A percentile compares a stretch with the other conserved stretches of the same genome.
Evolutionary conservation across 305 asterid genomes (phyloP).

Genomic region (Fraxinus floribunda): DNA sequence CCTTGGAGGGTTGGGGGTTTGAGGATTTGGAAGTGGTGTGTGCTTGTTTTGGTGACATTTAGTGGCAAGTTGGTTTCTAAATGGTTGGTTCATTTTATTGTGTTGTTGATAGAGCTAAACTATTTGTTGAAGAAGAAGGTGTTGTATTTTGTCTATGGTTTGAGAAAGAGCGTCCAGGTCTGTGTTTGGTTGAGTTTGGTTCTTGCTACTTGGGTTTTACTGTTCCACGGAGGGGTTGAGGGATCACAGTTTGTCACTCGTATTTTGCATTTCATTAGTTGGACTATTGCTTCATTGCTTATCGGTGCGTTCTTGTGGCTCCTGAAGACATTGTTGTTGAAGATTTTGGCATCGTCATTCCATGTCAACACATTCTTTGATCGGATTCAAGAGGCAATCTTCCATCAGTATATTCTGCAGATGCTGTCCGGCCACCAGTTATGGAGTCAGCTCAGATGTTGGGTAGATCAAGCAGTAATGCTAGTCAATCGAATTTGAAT

Average conservation of each 20-base stretch:
- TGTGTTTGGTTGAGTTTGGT: not conserved
- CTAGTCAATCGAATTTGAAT: not conserved
- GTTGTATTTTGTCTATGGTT: not conserved
- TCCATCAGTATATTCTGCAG: not conserved
- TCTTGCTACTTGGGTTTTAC: not conserved
- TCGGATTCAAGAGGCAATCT: conserved; percentile 8
- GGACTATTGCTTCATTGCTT: not conserved
- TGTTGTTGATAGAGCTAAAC: conserved; percentile 67
- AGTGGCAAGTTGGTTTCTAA: conserved; percentile 65
- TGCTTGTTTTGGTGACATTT: conserved; percentile 64
- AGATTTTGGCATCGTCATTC: conserved; percentile 8
- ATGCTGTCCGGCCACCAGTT: not conserved
- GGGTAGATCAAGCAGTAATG: not conserved
- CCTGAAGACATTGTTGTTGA: not conserved
- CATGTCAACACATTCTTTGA: conserved; percentile 21
- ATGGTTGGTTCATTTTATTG: conserved; percentile 59
- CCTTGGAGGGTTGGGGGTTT: conserved; percentile 49
- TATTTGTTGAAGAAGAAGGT: conserved; percentile 39
- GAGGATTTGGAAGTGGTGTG: conserved; percentile 63
- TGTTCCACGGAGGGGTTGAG: not conserved
- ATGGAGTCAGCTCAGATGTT: not conserved
- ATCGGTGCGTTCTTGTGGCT: conserved; percentile 9
- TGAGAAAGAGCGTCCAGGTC: not conserved
- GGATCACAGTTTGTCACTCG: not conserved
- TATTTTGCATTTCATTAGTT: not conserved